A percentile compares a stretch with the other conserved stretches of the same genome.
phyloP scores from a whole-genome alignment of 768 basidiomycete species.

The Lactifluus pinguis region DNA sequence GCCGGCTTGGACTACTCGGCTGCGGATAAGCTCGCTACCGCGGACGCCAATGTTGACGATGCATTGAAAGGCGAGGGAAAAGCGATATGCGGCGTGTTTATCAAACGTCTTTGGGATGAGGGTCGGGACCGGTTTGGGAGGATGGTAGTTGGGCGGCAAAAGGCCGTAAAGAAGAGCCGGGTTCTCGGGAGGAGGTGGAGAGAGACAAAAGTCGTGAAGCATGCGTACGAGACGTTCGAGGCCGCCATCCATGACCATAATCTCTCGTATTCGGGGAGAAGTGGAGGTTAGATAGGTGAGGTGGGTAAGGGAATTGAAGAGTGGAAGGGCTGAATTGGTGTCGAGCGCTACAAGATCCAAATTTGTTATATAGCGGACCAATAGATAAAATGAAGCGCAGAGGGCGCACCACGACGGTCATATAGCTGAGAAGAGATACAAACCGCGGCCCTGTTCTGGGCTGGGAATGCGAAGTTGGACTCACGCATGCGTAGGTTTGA shows the following conservation, averaged over 20 bases:
- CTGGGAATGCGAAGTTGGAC: constrained; percentile 90
- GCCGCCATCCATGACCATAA: constrained; percentile 96
- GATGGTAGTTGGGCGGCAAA: constrained; percentile 50
- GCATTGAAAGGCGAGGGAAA: constrained; percentile 91
- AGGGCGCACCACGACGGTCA: constrained; percentile 75
- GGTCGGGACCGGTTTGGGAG: constrained; percentile 46
- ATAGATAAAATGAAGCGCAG: background rate
- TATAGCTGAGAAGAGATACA: constrained; percentile 93
- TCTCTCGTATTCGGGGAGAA: constrained; percentile 94
- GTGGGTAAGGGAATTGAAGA: constrained; percentile 93
- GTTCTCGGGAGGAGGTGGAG: constrained; percentile 74
- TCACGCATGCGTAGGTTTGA: constrained; percentile 59
- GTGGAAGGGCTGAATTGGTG: constrained; percentile 50
- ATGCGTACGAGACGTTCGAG: constrained; percentile 92
- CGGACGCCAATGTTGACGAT: constrained; percentile 96
- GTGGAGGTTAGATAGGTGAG: constrained; percentile 95
- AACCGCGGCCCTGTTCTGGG: constrained; percentile 90
- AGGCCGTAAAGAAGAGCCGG: constrained; percentile 72
- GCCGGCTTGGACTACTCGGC: constrained; percentile 89
- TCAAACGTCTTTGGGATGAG: constrained; percentile 65
- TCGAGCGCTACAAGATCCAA: constrained; percentile 33
- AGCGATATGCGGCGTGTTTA: constrained; percentile 80
- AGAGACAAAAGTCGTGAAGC: constrained; percentile 79
- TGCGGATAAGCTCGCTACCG: constrained; percentile 86
- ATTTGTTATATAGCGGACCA: background rate